Conservation (phyloP, 2,329 filamentous ascomycete genomes). For the Colletotrichum eremochloae region DNA sequence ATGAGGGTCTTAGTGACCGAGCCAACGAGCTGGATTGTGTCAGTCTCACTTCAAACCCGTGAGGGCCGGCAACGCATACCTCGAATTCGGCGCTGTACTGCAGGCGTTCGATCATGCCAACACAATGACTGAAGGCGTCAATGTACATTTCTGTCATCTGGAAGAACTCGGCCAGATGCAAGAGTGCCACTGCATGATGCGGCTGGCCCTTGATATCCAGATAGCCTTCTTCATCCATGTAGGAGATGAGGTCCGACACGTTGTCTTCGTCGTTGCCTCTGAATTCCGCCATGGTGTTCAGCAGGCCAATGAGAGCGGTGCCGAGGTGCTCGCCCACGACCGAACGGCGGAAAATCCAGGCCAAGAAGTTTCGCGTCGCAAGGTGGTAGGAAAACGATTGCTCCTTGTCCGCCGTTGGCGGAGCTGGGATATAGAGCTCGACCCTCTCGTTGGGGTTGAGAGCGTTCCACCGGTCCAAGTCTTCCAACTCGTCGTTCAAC, state of each 20-base stretch:
- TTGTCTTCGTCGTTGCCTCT: slow-evolving; percentile 68
- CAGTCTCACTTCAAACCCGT: slow-evolving; percentile 40
- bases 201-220: slow-evolving; percentile 74
- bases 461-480: slow-evolving; percentile 52
- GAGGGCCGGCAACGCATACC: slow-evolving; percentile 57
- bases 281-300: slow-evolving; percentile 74
- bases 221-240: slow-evolving; percentile 79
- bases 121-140: slow-evolving; percentile 82
- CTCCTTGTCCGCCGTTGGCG: slow-evolving; percentile 63
- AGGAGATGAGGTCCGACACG: slow-evolving; percentile 71
- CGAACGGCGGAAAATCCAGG: slow-evolving; percentile 75
- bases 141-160: slow-evolving; percentile 75
- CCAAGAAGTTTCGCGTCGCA: slow-evolving; percentile 81
- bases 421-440: slow-evolving; percentile 79
- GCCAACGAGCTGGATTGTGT: slow-evolving; percentile 59
- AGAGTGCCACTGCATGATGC: slow-evolving; percentile 75
- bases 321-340: slow-evolving; percentile 78
- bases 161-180: slow-evolving; percentile 77
- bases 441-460: slow-evolving; percentile 52
- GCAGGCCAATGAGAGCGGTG: slow-evolving; percentile 71
- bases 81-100: slow-evolving; percentile 70
- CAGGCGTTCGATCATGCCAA: slow-evolving; percentile 79
- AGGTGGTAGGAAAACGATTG: slow-evolving; percentile 74
- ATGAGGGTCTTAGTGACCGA: slow-evolving; percentile 74
- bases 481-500: slow-evolving; percentile 39